Conservation (phyloP, 768 basidiomycete species). For the Tulasnella sp. region DNA sequence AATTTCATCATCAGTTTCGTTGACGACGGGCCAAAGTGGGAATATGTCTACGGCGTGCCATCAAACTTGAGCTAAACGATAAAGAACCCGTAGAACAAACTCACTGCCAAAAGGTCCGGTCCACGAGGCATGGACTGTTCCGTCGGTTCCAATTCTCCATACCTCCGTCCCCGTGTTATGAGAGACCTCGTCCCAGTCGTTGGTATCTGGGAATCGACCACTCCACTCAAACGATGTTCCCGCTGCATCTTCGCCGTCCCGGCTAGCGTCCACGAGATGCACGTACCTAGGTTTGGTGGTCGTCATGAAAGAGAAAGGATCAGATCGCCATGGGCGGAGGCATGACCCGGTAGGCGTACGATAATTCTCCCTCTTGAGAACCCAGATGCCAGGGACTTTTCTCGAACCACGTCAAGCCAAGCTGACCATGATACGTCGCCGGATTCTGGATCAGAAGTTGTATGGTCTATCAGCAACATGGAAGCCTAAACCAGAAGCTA, state of each 20-base stretch:
- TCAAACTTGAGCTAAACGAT: not conserved
- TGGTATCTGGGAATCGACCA: not conserved
- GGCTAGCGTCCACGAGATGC: not conserved
- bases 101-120: not conserved
- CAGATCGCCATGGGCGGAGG: not conserved
- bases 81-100: not conserved
- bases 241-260: not conserved
- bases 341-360: not conserved
- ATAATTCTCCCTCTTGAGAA: not conserved
- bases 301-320: not conserved
- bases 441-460: not conserved
- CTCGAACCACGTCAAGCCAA: conserved; percentile 1
- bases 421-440: not conserved
- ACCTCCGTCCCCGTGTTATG: not conserved
- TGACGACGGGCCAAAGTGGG: not conserved
- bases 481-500: not conserved
- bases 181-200: not conserved
- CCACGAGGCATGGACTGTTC: not conserved
- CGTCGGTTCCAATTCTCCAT: conserved; percentile 2
- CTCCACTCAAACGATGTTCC: not conserved
- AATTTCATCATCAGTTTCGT: not conserved
- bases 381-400: not conserved
- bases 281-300: not conserved
- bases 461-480: not conserved
- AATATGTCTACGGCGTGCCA: not conserved